Percentiles rank a stretch among this genome's conserved stretches.
Evolutionary conservation across 495 filamentous ascomycete species (phyloP).

Genomic region (Penicillium goetzii): DNA sequence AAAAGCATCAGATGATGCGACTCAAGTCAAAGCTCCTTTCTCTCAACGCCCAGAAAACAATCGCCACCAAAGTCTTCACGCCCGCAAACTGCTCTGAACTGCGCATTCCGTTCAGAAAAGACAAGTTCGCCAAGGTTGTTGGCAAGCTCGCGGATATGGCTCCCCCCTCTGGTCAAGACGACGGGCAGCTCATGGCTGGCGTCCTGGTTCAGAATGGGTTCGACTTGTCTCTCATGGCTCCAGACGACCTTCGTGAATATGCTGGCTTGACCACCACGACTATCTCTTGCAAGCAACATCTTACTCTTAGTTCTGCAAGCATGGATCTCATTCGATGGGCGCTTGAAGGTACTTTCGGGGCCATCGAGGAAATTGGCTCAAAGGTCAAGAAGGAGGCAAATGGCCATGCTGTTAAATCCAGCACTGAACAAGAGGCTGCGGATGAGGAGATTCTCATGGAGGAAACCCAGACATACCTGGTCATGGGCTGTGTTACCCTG

Average conservation of each 20-base stretch:
- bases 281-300: constrained; percentile 85
- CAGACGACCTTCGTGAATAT: constrained; percentile 93
- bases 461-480: constrained; percentile 60
- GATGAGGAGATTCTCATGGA: constrained; percentile 55
- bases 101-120: constrained; percentile 92
- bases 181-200: constrained; percentile 70
- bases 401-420: constrained; percentile 41
- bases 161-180: constrained; percentile 58
- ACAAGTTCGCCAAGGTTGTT: constrained; percentile 95
- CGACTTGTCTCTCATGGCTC: constrained; percentile 93
- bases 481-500: constrained; percentile 90
- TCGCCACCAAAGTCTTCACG: constrained; percentile 86
- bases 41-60: constrained; percentile 76
- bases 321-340: constrained; percentile 92
- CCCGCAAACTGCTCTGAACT: constrained; percentile 94
- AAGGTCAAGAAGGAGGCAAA: constrained; percentile 41
- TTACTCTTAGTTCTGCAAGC: constrained; percentile 84
- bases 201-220: constrained; percentile 97
- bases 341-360: constrained; percentile 90
- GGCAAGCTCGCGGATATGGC: constrained; percentile 85
- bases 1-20: constrained; percentile 97
- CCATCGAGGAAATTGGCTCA: constrained; percentile 67
- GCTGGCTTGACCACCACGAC: constrained; percentile 93
- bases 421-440: constrained; percentile 48
- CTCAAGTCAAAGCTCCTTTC: constrained; percentile 93